Evolutionary conservation across 331 rosid genomes (phyloP).

Genomic region (Acacia concinna): DNA sequence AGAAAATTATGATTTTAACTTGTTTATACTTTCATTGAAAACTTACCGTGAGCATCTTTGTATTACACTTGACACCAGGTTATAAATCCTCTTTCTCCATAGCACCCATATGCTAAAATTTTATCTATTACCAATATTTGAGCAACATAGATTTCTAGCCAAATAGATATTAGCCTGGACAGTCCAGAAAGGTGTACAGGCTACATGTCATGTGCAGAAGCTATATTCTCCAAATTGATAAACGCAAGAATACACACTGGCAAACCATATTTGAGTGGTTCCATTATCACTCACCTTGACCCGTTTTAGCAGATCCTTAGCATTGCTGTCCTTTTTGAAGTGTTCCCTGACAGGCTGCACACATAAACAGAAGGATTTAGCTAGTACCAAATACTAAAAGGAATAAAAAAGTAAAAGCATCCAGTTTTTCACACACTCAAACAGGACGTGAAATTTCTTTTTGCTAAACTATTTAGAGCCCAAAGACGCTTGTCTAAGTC

Average conservation of each 20-base stretch:
- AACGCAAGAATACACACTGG: background rate
- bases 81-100: background rate
- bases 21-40: background rate
- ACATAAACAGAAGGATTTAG: conserved; percentile 13
- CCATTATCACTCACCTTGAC: conserved; percentile 63
- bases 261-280: background rate
- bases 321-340: conserved; percentile 65
- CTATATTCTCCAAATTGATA: background rate
- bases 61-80: background rate
- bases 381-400: background rate
- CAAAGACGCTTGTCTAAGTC: background rate
- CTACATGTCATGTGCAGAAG: background rate
- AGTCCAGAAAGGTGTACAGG: background rate
- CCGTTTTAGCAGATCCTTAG: conserved; percentile 70
- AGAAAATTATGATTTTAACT: background rate
- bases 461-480: background rate
- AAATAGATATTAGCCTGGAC: background rate
- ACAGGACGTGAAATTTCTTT: background rate
- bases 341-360: conserved; percentile 87
- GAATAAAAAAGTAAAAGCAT: background rate
- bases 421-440: background rate
- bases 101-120: background rate
- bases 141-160: background rate
- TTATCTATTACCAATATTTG: background rate
- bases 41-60: background rate